These are phyloP conservation scores for Fraxinus quadrangulata DNA, from an alignment of 257 asterid genomes.

Conservation along the genomic window DNA sequence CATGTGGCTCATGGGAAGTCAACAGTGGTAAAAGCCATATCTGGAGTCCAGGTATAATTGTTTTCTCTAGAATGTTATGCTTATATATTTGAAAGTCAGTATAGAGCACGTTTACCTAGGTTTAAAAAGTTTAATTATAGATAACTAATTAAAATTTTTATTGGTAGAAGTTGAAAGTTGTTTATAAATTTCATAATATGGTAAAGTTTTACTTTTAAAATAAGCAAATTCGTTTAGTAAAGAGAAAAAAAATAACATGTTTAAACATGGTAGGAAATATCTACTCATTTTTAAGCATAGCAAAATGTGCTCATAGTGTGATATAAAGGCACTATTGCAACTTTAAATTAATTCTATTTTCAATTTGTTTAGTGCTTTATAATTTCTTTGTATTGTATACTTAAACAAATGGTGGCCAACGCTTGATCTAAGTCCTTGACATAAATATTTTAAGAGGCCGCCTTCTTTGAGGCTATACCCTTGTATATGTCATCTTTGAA, in stretches of 20 bases:
- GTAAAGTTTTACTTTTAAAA: neutral
- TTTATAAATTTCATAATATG: neutral
- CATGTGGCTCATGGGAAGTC: conserved; percentile 99
- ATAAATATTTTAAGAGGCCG: neutral
- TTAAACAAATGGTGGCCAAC: neutral
- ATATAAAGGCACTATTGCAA: neutral
- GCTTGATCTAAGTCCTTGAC: neutral
- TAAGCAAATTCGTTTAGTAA: neutral
- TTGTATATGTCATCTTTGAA: neutral
- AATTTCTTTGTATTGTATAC: neutral
- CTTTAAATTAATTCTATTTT: neutral
- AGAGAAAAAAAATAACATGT: neutral
- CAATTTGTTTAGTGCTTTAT: neutral
- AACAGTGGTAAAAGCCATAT: conserved; percentile 93
- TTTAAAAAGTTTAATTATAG: neutral
- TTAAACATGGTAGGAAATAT: neutral
- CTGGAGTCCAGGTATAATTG: conserved; percentile 83
- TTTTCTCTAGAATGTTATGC: conserved; percentile 15
- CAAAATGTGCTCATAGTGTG: neutral
- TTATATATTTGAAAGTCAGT: conserved; percentile 10
- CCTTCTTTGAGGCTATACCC: neutral
- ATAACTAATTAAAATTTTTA: neutral
- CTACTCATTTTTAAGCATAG: neutral
- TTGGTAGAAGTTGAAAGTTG: neutral
- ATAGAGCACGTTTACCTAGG: neutral